Conservation (phyloP, 1,139 yeast species). For the Pichia sp. region DNA sequence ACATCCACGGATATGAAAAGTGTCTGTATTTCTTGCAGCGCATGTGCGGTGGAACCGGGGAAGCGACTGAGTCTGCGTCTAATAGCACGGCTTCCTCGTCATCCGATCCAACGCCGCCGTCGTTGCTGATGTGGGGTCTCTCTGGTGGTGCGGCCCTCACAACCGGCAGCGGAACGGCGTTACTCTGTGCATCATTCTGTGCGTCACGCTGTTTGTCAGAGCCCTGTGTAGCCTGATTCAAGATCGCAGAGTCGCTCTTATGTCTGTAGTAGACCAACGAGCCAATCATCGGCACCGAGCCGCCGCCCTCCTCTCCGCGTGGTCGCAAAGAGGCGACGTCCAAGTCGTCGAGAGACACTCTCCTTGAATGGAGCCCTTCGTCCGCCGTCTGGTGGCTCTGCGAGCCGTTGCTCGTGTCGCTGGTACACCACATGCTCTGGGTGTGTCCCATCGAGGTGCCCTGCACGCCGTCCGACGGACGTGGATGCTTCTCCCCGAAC, state of each 20-base stretch:
- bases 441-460: background rate
- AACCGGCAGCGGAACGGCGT: background rate
- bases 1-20: constrained; percentile 1
- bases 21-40: background rate
- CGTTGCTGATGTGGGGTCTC: background rate
- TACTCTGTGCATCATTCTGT: no score
- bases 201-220: background rate
- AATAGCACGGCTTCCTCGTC: background rate
- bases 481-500: background rate
- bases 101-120: background rate
- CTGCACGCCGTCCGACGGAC: background rate
- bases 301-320: constrained; percentile 18
- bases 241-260: constrained; percentile 3
- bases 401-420: background rate
- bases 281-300: constrained; percentile 28
- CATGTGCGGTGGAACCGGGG: background rate
- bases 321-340: background rate
- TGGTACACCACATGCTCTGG: background rate
- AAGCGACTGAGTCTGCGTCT: background rate
- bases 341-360: constrained; percentile 6
- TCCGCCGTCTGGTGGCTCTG: background rate
- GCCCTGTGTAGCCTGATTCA: background rate
- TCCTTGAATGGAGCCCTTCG: background rate
- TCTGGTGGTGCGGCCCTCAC: background rate
- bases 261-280: constrained; percentile 26